Conservation (phyloP, 2,329 filamentous ascomycete species). For the Nemania sp. region DNA sequence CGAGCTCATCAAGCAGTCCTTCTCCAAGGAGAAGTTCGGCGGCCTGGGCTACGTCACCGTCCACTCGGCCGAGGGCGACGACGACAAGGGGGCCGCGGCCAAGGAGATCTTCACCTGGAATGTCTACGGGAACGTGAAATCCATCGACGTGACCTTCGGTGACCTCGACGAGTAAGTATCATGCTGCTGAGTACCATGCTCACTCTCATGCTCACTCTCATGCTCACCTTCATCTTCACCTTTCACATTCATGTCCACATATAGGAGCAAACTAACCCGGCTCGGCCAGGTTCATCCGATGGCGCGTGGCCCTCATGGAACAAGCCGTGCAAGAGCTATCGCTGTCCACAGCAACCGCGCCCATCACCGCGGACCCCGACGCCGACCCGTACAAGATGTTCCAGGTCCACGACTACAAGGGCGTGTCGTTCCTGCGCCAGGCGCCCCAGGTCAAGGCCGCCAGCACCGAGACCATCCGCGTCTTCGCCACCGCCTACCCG, state of each 20-base stretch:
- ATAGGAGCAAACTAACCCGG: background rate
- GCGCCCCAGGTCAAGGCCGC: constrained; percentile 76
- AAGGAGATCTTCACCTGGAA: constrained; percentile 85
- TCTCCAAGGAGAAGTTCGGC: constrained; percentile 71
- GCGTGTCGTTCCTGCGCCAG: constrained; percentile 83
- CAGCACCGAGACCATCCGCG: constrained; percentile 78
- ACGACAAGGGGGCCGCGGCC: constrained; percentile 39
- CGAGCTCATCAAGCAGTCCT: constrained; percentile 66
- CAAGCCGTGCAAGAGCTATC: constrained; percentile 75
- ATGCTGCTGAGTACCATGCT: background rate
- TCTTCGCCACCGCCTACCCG: constrained; percentile 82
- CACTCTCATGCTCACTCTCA: background rate
- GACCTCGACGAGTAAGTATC: constrained; percentile 73
- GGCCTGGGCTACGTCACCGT: constrained; percentile 80
- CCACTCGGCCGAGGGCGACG: constrained; percentile 58
- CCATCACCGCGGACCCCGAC: constrained; percentile 73
- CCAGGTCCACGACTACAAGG: constrained; percentile 92
- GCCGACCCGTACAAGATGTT: constrained; percentile 87
- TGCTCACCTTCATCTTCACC: too few relatives aligned
- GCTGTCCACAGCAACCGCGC: constrained; percentile 68
- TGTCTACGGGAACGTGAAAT: constrained; percentile 86
- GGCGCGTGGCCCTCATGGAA: constrained; percentile 92
- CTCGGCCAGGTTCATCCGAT: constrained; percentile 74
- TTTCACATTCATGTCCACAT: too few relatives aligned
- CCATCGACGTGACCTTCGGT: constrained; percentile 79